Conservation (phyloP, 2,329 filamentous ascomycete species). For the Microdochium paspali region DNA sequence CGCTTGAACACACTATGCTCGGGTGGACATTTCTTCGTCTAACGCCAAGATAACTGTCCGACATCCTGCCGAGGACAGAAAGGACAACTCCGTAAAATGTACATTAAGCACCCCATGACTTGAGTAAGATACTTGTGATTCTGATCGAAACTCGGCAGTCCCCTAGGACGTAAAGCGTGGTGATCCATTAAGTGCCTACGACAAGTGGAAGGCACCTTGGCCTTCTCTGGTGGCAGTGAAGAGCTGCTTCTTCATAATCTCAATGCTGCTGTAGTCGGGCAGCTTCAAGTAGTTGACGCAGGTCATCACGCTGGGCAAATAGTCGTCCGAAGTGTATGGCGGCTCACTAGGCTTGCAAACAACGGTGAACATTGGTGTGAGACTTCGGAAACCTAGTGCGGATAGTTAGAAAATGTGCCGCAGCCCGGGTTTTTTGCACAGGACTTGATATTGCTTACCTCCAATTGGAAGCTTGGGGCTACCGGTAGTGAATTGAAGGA, state of each 20-base stretch:
- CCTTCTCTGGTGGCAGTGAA: slow-evolving; percentile 86
- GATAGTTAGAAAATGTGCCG: slow-evolving; percentile 20
- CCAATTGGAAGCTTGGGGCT: slow-evolving; percentile 97
- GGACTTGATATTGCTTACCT: slow-evolving; percentile 47
- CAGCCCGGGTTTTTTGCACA: slow-evolving; percentile 9
- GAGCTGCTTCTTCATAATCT: slow-evolving; percentile 69
- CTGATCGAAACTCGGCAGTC: background rate
- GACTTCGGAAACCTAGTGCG: slow-evolving; percentile 75
- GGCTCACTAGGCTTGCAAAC: slow-evolving; percentile 98
- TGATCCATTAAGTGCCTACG: slow-evolving; percentile 35
- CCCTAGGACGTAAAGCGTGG: background rate
- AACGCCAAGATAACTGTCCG: background rate
- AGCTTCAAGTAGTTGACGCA: slow-evolving; percentile 99
- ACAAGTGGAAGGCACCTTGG: slow-evolving; percentile 95
- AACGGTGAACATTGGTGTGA: slow-evolving; percentile 97
- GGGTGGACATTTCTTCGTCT: no score
- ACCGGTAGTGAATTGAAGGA: slow-evolving; percentile 94
- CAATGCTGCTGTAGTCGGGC: slow-evolving; percentile 79
- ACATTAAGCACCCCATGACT: background rate
- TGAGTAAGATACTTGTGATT: background rate
- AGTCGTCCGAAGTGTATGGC: slow-evolving; percentile 89
- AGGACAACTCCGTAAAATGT: background rate
- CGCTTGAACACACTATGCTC: background rate
- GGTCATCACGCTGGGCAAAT: slow-evolving; percentile 99
- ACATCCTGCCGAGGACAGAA: background rate